Base-by-base conservation (phyloP, 2,329 filamentous ascomycete species). In the Sporothrix brasiliensis region DNA sequence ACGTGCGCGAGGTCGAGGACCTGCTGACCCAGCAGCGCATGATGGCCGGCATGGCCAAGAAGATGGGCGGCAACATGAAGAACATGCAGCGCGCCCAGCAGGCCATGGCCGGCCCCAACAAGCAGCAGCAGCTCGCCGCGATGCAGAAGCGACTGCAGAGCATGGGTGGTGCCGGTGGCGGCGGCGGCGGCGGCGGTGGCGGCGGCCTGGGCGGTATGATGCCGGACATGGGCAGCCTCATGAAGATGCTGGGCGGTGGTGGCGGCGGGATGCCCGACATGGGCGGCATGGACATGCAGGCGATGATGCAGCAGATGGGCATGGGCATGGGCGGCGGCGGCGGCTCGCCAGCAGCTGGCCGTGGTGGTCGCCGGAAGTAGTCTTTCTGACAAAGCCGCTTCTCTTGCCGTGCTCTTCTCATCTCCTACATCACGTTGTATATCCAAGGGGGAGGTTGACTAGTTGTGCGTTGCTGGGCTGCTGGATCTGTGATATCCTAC, bases 11-110 rank as follows among this genome's bases (percentile, higher is more conserved):
- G 79, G 93, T 99, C 19, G 95, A 99, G 80, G 95, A 99, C 77
- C 84, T 99, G 7, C 87, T 99, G n/a, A 97, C 94, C 0, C 95
- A 99, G 81, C 94, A 98, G 79, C 90, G 92, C 76, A 97, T 98
- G 92, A 99, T 99, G 95, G 92, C 93, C 0, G 92, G 92, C 71
- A 97, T 99, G 93, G 95, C 95, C 65, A 99, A 98, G 89, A 96
- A 96, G 74, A 96, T 99, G 89, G 94, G 95, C 71, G 94, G 94
- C 52, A 94, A 92, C 79, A 97, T 97, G 91, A 95, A 95, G 83
- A 97, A 97, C 79, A 96, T 98, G 91, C 93, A 97, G 79, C 89
- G 91, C 67, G 94, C 94, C 0, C 94, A 98, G 80, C 91, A 91
- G 69, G 92, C 92, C 73, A 93, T 97, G 89, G 92, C 91, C 39